Base-by-base conservation (phyloP, 225 moss, liverwort and hornwort genomes). In the Bryum argenteum region DNA sequence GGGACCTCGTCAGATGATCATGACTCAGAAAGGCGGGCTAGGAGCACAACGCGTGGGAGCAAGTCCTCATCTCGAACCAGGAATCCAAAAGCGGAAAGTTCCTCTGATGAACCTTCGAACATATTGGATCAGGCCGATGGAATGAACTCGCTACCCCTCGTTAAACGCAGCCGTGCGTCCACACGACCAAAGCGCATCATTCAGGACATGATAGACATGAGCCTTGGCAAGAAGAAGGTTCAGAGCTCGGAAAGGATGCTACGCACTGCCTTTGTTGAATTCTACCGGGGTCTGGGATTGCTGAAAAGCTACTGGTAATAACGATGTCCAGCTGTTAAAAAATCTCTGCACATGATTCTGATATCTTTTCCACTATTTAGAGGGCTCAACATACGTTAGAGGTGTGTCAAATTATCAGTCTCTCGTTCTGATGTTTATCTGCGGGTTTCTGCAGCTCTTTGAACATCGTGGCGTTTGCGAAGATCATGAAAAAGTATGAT, bases 401-500 rank as follows among this genome's bases (percentile, higher is more conserved):
- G 23, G 38, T 38, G 11, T 11, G 52, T 58, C 72, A 72, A 11
- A 3, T 14, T 50, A 62, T 42, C n/a, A n/a, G 14, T 42, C 55
- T 41, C 56, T 14, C 50, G 52, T 19, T 73, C 65, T 58, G 62
- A 64, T 57, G 12, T 40, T 47, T 28, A 42, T 74, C 42, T 41
- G 39, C 5, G 48, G 55, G 11, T 66, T 6, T 67, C 50, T 80
- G 75, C 87, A 94, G 92, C 81, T 91, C 98, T 24, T 74, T 98
- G 79, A 94, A 98, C 65, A 74, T 94, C 79, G 91, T 94, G 28
- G 94, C 98, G 15, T 98, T 98, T 63, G 94, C 91, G 9, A 98
- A 98, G 72, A 98, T 98, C 48, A 82, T 94, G 79, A 98, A 98
- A 74, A 98, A 98, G 61, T 94, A 89, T 60, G 98, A 98, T 71